Evolutionary conservation across 371 early-diverging fungal genomes (phyloP), one percentile per base, ranked within the genome.

Genomic region (Apophysomyces elegans): DNA sequence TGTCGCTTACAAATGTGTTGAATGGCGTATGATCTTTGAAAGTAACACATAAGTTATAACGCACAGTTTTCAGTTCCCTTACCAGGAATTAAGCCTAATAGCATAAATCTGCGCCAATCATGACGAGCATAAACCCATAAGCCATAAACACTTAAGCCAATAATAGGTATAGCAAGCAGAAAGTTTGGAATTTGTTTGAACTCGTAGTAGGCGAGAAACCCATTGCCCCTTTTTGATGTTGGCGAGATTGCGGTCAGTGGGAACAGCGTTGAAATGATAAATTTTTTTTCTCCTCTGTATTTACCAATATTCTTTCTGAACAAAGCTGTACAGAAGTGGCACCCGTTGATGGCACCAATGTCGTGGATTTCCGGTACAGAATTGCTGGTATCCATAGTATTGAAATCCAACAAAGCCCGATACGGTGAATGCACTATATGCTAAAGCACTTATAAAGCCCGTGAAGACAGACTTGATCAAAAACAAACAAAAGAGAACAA

Each of bases 231-330:
- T 65, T 44, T 41, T 11, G 41, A 11, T 41, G 8, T 41, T 41
- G 41, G 8, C 13, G 11, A 8, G 13, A 56, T 9, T 50, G 18
- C 38, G 9, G 32, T 12, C 1, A 45, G 37, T 35, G 13, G 16
- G 47, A 37, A 12, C n/a, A 35, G 50, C 21, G 13, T 9, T 36
- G 21, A 43, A 9, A 62, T 14, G n/a, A 43, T 37, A 9, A 37
- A 5, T 18, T 32, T 2, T 45, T 36, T 47, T 13, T 38, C 14
- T 37, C 14, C n/a, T 16, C 13, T 32, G 5, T 26, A 1, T 58
- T 62, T 84, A 90, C 97, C 97, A 97, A 74, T 97, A 97, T 56
- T 88, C 82, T 45, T 77, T 80, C 77, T 97, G 96, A 9, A 97
- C 94, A 83, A 88, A 95, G 1, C 86, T 81, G 71, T 97, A 97